Evolutionary conservation across 331 rosid species (phyloP), one percentile per base, ranked within the genome.

Genomic region (Quercus phellos): DNA sequence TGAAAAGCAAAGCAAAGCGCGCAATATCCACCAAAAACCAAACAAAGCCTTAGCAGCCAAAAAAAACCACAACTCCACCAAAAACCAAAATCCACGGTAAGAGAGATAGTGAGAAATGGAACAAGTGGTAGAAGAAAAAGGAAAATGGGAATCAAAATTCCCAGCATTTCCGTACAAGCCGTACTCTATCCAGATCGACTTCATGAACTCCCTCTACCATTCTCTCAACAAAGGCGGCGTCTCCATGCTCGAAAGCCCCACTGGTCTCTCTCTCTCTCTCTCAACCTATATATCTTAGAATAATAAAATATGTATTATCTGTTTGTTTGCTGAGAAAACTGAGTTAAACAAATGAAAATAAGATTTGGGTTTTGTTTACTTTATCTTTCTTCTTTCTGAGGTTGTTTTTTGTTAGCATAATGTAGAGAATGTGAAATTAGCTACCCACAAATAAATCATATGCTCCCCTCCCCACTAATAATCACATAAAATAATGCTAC

Each of bases 181-280:
- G 9, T 94, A 94, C 78, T 72, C 91, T 12, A 94, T 94, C 46
- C 98, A 92, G 88, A 69, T 90, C 70, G 96, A 94, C 77, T 94
- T 92, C 90, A 94, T 90, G 98, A 92, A 87, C 34, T 88, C 89
- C 0, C 84, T 89, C 27, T 92, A 92, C 51, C 84, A 83, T 7
- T 90, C 87, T 64, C 97, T 90, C 55, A 66, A 85, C 72, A 83
- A 80, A 14, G 98, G 97, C 50, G 97, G 97, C 67, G 76, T 94
- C 70, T 90, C 98, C 78, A 92, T 94, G 96, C 85, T 94, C 26
- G 98, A 94, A 88, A 90, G 97, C 85, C 98, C 96, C 26, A 94
- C 97, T 0, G 97, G 97, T 90, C 75, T 24, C 19, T 42, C 38
- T 30, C 6, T 30, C 6, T 6, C 43, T 29, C 69, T 63, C 67